Evolutionary conservation across 129 eudicot species (phyloP), one percentile per base, ranked within the genome.

Genomic region (Dittrichia graveolens): DNA sequence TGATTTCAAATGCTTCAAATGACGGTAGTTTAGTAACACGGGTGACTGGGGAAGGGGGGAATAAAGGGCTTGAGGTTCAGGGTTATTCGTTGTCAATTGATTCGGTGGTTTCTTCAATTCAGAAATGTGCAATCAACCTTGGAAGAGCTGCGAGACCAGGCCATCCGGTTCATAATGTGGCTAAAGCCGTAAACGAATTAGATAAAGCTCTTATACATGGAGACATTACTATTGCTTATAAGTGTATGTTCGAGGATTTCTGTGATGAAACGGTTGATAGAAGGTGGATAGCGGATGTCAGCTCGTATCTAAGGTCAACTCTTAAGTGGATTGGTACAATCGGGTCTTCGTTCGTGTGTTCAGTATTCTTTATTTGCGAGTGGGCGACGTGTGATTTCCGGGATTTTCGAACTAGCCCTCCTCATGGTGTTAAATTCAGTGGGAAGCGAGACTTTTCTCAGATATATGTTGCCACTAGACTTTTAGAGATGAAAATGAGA

Each of bases 351-450:
- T 77, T 88, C 15, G 52, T 90, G 65, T 86, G 84, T 75, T 90
- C 99, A 7, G 81, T 88, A 2, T 90, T 95, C 74, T 79, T 95
- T 38, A 68, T 90, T 63, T 95, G 91, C 42, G 99, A 95, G 85
- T 95, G 99, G 99, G 96, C 97, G 31, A 84, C 99, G 18, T 95
- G 99, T 63, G 94, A 88, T 63, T 95, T 85, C n/a, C 77, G 97
- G 64, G 96, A 90, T 81, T 86, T 86, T 47, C 85, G 97, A 11
- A 64, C 80, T 38, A 66, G 62, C 37, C 89, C 89, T 11, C 83
- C 79, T 58, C 80, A 62, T 57, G 87, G 88, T 42, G 40, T 88
- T 42, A 90, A 88, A 75, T 95, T 95, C 67, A 84, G 89, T 58
- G 99, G 99, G 8, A 81, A 86, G 63, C 81, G 85, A 77, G 97